Percentiles rank a stretch among this genome's conserved stretches.
Conservation (phyloP, 345 rosid genomes). For the Camelina laxa region DNA sequence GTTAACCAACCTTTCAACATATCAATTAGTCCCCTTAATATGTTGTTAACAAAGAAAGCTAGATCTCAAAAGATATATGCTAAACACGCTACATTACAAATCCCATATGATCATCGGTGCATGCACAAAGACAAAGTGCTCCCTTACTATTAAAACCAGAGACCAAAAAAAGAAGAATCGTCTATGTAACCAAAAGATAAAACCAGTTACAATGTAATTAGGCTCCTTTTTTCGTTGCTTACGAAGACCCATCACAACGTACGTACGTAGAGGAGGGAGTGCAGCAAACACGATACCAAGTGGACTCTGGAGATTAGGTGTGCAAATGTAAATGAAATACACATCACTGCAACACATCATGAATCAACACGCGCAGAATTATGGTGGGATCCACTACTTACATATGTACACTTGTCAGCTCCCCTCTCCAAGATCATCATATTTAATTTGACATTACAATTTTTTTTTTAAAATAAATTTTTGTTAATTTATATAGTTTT, state of each 20-base stretch:
- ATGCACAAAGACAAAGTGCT: not conserved
- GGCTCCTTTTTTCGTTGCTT: not conserved
- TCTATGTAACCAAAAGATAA: not conserved
- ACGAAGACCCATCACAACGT: not conserved
- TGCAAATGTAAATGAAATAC: conserved; percentile 38
- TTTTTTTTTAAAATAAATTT: no score
- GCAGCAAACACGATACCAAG: conserved; percentile 40
- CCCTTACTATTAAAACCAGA: not conserved
- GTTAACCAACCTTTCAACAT: not conserved
- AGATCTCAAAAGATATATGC: no score
- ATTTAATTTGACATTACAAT: not conserved
- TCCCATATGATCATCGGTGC: not conserved
- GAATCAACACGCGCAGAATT: conserved; percentile 40
- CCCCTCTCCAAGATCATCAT: not conserved
- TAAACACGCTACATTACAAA: not conserved
- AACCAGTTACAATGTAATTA: not conserved
- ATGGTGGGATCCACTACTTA: conserved; percentile 26
- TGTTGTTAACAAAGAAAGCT: not conserved
- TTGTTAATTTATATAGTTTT: not conserved
- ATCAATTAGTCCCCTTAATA: no score
- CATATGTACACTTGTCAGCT: conserved; percentile 40
- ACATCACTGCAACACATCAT: conserved; percentile 40
- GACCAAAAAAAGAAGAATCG: not conserved
- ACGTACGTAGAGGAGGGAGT: conserved; percentile 16
- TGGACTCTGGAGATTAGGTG: conserved; percentile 26